phyloP scores from a whole-genome alignment of 352 stramenopile genomes.

The Phytopythium litorale region DNA sequence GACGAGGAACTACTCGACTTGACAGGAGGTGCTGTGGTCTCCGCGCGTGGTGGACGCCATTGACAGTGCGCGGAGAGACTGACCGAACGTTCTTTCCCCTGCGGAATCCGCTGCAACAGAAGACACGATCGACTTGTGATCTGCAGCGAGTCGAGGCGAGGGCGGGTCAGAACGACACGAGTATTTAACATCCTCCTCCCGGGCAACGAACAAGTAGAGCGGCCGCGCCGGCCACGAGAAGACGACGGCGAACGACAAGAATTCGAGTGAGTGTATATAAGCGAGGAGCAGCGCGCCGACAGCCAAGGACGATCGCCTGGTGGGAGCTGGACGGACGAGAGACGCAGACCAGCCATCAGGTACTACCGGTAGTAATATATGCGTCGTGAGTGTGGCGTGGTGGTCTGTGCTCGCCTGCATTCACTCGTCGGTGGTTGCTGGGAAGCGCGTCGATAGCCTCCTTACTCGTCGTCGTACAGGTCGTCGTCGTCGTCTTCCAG shows the following conservation, averaged over 20 bases:
- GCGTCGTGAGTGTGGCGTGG: not conserved
- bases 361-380: slow-evolving; percentile 6
- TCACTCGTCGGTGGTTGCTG: not conserved
- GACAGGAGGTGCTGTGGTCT: slow-evolving; percentile 23
- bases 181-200: slow-evolving; percentile 7
- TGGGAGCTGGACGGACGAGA: not conserved
- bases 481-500: slow-evolving; percentile 40
- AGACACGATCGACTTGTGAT: slow-evolving; percentile 43
- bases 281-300: not conserved
- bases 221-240: not conserved
- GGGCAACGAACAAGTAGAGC: not conserved
- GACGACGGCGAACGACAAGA: not conserved
- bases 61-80: not conserved
- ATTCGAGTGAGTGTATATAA: slow-evolving; percentile 6
- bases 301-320: not conserved
- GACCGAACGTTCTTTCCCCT: not conserved
- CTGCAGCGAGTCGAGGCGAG: slow-evolving; percentile 5
- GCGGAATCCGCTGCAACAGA: slow-evolving; percentile 11
- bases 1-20: slow-evolving; percentile 56
- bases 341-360: not conserved
- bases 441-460: not conserved
- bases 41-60: not conserved
- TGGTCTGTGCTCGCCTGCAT: slow-evolving; percentile 1
- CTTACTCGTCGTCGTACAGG: slow-evolving; percentile 2
- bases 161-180: not conserved